Conservation (phyloP, 1,284 basidiomycete species). For the Boletus smithii region DNA sequence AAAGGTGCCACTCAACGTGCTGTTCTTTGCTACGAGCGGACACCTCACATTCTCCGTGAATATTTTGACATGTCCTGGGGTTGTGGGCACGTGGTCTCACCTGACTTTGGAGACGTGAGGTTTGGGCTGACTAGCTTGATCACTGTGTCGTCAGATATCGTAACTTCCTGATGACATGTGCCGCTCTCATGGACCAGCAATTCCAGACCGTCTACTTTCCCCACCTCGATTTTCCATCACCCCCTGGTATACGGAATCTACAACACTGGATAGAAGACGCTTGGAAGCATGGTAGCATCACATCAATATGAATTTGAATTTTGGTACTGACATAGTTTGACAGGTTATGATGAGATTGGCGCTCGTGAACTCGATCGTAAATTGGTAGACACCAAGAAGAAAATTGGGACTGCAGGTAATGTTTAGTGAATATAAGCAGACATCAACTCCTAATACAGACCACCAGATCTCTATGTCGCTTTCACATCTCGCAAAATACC, state of each 20-base stretch:
- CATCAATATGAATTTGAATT: neutral
- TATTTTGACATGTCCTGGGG: slow-evolving; percentile 66
- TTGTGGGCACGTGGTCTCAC: slow-evolving; percentile 55
- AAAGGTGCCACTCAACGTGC: slow-evolving; percentile 56
- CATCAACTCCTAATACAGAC: slow-evolving; percentile 1
- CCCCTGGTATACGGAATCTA: slow-evolving; percentile 70
- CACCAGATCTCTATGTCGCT: slow-evolving; percentile 46
- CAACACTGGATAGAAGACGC: slow-evolving; percentile 78
- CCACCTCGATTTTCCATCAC: slow-evolving; percentile 50
- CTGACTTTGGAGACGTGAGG: neutral
- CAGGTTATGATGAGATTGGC: slow-evolving; percentile 75
- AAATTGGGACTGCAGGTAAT: slow-evolving; percentile 77
- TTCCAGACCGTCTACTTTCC: slow-evolving; percentile 57
- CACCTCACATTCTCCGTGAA: slow-evolving; percentile 60
- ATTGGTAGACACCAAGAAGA: slow-evolving; percentile 64
- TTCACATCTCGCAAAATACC: slow-evolving; percentile 75
- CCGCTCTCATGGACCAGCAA: slow-evolving; percentile 64
- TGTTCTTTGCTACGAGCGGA: slow-evolving; percentile 59
- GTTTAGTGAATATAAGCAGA: neutral
- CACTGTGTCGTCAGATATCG: slow-evolving; percentile 59
- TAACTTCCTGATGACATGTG: slow-evolving; percentile 81
- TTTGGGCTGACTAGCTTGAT: slow-evolving; percentile 4
- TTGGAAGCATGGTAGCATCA: slow-evolving; percentile 59
- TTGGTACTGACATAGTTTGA: slow-evolving; percentile 1
- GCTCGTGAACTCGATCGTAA: slow-evolving; percentile 53